phyloP scores from a whole-genome alignment of 805 yeast species.

The Danielia oregonensis region DNA sequence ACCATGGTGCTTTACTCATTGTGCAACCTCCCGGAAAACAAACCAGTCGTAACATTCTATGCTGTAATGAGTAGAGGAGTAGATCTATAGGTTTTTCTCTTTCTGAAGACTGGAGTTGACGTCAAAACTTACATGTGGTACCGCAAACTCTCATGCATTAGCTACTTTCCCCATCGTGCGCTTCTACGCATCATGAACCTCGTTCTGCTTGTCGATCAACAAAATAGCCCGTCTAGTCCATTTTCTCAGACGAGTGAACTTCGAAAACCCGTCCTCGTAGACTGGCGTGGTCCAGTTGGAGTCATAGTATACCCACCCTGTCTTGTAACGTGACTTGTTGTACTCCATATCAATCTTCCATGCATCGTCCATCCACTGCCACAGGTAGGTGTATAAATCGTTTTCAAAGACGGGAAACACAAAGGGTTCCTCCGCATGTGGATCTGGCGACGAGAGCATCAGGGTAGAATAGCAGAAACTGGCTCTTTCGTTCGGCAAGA shows the following conservation, averaged over 20 bases:
- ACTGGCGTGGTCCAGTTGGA: conserved; percentile 45
- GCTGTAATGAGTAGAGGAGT: too few species aligned
- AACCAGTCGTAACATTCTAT: too few species aligned
- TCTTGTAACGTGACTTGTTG: conserved; percentile 31
- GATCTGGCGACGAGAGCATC: conserved; percentile 26
- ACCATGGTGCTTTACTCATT: too few species aligned
- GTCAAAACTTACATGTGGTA: too few species aligned
- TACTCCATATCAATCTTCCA: conserved; percentile 48
- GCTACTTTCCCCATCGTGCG: too few species aligned
- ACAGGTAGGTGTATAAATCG: conserved; percentile 36
- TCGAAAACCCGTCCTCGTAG: conserved; percentile 42
- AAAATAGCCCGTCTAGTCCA: conserved; percentile 47
- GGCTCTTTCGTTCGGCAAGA: conserved; percentile 51
- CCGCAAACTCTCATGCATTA: too few species aligned
- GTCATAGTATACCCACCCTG: conserved; percentile 57
- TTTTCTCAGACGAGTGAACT: conserved; percentile 49
- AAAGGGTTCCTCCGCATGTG: conserved; percentile 22
- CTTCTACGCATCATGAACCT: conserved; percentile 5
- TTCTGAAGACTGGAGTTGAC: too few species aligned
- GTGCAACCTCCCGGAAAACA: too few species aligned
- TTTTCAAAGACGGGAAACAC: conserved; percentile 43
- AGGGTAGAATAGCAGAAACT: conserved; percentile 44
- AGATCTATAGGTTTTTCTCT: too few species aligned
- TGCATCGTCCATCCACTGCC: conserved; percentile 55
- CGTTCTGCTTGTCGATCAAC: conserved; percentile 19